Percentiles rank a stretch among this genome's conserved stretches.
Conservation (phyloP, 805 yeast species). For the Grigorovia yakushimaensis region DNA sequence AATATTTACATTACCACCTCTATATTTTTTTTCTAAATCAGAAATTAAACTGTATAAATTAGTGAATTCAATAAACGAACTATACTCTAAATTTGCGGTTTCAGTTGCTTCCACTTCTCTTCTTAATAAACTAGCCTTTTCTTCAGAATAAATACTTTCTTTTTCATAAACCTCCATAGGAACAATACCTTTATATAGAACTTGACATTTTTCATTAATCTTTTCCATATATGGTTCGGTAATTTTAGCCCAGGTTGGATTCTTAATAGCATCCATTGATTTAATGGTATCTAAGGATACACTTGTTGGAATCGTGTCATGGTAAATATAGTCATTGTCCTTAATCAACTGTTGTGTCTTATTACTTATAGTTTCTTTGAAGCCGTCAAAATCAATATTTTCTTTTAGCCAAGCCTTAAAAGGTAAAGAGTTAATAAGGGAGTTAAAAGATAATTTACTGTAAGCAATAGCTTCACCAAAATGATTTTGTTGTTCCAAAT, state of each 20-base stretch:
- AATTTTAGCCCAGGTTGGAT: slow-evolving; percentile 58
- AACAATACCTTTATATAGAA: slow-evolving; percentile 67
- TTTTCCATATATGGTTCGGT: slow-evolving; percentile 32
- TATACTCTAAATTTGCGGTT: slow-evolving; percentile 67
- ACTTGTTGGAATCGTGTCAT: slow-evolving; percentile 58
- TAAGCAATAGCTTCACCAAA: slow-evolving; percentile 72
- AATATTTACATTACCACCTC: slow-evolving; percentile 23
- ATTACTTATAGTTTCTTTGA: slow-evolving; percentile 28
- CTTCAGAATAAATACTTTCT: slow-evolving; percentile 80
- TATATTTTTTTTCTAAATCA: slow-evolving; percentile 35
- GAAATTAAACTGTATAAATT: slow-evolving; percentile 60
- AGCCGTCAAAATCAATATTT: slow-evolving; percentile 25
- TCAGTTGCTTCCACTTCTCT: slow-evolving; percentile 65
- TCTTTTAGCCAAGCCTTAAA: slow-evolving; percentile 30
- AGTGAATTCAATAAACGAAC: slow-evolving; percentile 71
- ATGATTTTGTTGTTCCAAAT: slow-evolving; percentile 45
- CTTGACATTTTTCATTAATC: slow-evolving; percentile 32
- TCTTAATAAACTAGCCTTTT: slow-evolving; percentile 68
- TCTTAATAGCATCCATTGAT: slow-evolving; percentile 54
- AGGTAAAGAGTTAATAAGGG: slow-evolving; percentile 19
- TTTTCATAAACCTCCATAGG: slow-evolving; percentile 85
- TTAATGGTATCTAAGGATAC: slow-evolving; percentile 28
- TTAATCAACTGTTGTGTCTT: slow-evolving; percentile 42
- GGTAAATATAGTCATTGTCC: slow-evolving; percentile 86
- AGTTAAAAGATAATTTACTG: slow-evolving; percentile 41